These are phyloP conservation scores for Xylariomycetidae sp. DNA, from an alignment of 2,329 filamentous ascomycete genomes.

Conservation along the genomic window DNA sequence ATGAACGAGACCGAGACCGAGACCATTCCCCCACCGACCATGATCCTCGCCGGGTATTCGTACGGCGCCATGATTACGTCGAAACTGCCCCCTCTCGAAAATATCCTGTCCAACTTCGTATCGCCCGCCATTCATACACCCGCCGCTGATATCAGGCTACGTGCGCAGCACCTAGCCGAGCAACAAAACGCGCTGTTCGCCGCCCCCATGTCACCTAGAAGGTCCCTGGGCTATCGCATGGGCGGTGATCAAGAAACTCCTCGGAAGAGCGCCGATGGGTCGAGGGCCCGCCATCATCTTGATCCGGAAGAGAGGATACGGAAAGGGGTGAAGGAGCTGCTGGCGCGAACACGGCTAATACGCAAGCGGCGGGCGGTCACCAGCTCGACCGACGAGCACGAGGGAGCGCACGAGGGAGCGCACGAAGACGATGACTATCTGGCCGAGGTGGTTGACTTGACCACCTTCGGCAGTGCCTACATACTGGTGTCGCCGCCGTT, in stretches of 20 bases:
- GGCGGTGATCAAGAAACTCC: conserved; percentile 43
- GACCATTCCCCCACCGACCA: too few relatives aligned
- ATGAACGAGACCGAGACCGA: conserved; percentile 4
- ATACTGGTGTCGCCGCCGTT: conserved; percentile 66
- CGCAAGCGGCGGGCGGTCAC: conserved; percentile 16
- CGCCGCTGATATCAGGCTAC: conserved; percentile 64
- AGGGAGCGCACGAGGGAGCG: conserved; percentile 13
- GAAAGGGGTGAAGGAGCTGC: conserved; percentile 43
- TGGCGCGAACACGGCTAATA: conserved; percentile 35
- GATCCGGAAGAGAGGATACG: conserved; percentile 45
- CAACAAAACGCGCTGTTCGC: conserved; percentile 51
- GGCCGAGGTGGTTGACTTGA: conserved; percentile 27
- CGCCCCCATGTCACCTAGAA: conserved; percentile 26
- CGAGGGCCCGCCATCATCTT: conserved; percentile 31
- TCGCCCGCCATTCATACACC: conserved; percentile 49
- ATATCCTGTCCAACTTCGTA: conserved; percentile 57
- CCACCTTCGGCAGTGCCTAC: conserved; percentile 43
- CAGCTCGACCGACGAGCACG: conserved; percentile 5
- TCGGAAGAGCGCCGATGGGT: conserved; percentile 36
- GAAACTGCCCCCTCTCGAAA: conserved; percentile 59
- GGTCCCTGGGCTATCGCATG: conserved; percentile 39
- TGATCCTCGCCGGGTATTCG: conserved; percentile 73
- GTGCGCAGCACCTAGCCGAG: conserved; percentile 63
- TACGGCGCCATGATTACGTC: conserved; percentile 83
- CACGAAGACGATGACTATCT: neutral